These are phyloP conservation scores for Trichoderma simmonsii DNA, from an alignment of 2,329 filamentous ascomycete species.

Conservation along the genomic window DNA sequence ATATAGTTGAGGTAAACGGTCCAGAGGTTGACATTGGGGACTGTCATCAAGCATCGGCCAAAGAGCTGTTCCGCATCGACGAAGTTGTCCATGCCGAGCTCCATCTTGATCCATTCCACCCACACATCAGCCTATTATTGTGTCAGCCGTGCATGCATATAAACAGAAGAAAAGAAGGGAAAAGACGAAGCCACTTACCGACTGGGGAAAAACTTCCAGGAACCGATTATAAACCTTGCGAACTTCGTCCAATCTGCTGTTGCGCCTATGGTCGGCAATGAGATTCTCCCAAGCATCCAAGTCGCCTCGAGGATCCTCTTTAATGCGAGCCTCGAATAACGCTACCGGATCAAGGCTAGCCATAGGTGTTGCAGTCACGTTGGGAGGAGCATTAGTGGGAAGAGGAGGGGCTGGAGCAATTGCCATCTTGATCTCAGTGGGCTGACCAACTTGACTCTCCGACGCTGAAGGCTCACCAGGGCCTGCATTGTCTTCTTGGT, in stretches of 20 bases:
- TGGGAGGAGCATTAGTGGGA: constrained; percentile 28
- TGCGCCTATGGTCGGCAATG: constrained; percentile 78
- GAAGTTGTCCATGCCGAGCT: constrained; percentile 82
- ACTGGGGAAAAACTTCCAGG: constrained; percentile 80
- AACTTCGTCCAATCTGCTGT: constrained; percentile 77
- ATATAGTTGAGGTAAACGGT: constrained; percentile 94
- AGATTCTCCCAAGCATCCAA: constrained; percentile 87
- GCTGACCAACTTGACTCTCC: constrained; percentile 20
- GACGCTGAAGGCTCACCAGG: background rate
- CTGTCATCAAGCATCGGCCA: constrained; percentile 69
- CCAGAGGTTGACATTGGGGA: constrained; percentile 85
- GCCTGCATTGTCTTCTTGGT: constrained; percentile 6
- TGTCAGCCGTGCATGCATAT: constrained; percentile 4
- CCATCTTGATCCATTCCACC: constrained; percentile 85
- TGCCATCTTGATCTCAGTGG: constrained; percentile 24
- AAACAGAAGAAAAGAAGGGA: background rate
- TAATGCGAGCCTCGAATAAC: constrained; percentile 84
- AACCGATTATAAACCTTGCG: constrained; percentile 82
- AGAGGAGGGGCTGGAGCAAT: constrained; percentile 23
- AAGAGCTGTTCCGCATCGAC: constrained; percentile 80
- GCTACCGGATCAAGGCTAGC: constrained; percentile 65
- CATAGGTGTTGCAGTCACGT: constrained; percentile 36
- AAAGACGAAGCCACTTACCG: constrained; percentile 62
- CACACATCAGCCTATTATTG: constrained; percentile 79
- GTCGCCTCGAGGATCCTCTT: constrained; percentile 88